phyloP scores from a whole-genome alignment of 352 stramenopile genomes.

The Pythium folliculosum region DNA sequence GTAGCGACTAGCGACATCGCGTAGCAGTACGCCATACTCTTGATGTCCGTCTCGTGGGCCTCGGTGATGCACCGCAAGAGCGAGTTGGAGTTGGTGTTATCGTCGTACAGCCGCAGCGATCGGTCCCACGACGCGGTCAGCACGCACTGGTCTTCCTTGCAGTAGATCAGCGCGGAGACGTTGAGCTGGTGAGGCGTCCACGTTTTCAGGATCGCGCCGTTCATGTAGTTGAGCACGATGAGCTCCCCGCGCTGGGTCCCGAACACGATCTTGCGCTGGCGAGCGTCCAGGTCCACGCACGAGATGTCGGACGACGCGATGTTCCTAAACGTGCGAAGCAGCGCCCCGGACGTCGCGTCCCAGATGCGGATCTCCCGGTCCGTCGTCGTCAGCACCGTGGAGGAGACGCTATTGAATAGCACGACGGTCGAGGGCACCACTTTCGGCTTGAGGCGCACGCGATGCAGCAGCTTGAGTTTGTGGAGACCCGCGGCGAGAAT shows the following conservation, averaged over 20 bases:
- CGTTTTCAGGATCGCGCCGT: conserved; percentile 59
- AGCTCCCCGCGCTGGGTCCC: conserved; percentile 69
- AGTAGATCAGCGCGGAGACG: conserved; percentile 69
- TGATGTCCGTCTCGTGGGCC: conserved; percentile 77
- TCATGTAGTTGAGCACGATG: conserved; percentile 76
- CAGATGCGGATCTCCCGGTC: conserved; percentile 71
- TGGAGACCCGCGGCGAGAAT: conserved; percentile 61
- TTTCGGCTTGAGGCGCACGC: conserved; percentile 62
- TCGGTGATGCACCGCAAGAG: conserved; percentile 69
- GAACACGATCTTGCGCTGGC: conserved; percentile 71
- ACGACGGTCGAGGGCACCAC: conserved; percentile 60
- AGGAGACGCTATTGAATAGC: conserved; percentile 68
- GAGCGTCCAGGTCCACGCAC: conserved; percentile 65
- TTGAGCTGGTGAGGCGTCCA: conserved; percentile 68
- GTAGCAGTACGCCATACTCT: conserved; percentile 77
- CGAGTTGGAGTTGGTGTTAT: conserved; percentile 52
- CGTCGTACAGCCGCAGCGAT: conserved; percentile 72
- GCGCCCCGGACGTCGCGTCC: conserved; percentile 53
- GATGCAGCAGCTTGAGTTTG: conserved; percentile 74
- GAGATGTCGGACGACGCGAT: conserved; percentile 64
- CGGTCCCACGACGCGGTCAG: conserved; percentile 78
- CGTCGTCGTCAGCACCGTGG: conserved; percentile 69
- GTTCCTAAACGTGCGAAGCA: conserved; percentile 64
- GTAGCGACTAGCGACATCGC: conserved; percentile 65
- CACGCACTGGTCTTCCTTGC: conserved; percentile 73